These are phyloP conservation scores for Podochytrium sp. DNA, from an alignment of 192 early-diverging fungal species.

Conservation along the genomic window DNA sequence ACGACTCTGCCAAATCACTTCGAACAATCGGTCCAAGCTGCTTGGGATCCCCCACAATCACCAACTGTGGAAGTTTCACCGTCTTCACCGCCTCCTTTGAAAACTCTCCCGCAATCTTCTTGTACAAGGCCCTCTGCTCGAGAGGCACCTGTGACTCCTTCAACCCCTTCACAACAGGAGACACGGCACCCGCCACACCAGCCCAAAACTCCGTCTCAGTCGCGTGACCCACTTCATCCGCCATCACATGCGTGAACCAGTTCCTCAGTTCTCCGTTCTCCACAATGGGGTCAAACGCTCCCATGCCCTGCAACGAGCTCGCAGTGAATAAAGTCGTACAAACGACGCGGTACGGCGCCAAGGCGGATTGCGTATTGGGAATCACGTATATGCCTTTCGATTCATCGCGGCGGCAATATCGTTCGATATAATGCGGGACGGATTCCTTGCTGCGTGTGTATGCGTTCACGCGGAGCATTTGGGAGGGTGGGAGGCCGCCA, in stretches of 20 bases:
- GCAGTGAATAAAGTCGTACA: slow-evolving; percentile 10
- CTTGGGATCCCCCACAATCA: slow-evolving; percentile 27
- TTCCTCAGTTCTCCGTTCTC: background rate
- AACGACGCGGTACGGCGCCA: background rate
- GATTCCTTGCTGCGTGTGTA: background rate
- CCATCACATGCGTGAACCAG: slow-evolving; percentile 14
- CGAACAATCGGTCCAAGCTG: slow-evolving; percentile 31
- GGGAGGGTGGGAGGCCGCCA: slow-evolving; percentile 4
- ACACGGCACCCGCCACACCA: slow-evolving; percentile 12
- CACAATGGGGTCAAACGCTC: slow-evolving; percentile 9
- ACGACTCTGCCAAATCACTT: slow-evolving; percentile 4
- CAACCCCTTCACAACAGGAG: background rate
- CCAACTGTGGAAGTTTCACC: slow-evolving; percentile 5
- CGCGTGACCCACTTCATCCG: slow-evolving; percentile 34
- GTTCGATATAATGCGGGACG: slow-evolving; percentile 9
- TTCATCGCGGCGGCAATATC: background rate
- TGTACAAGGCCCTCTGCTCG: background rate
- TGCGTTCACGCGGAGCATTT: slow-evolving; percentile 26
- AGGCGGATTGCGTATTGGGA: background rate
- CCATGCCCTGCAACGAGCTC: slow-evolving; percentile 10
- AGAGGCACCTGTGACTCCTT: background rate
- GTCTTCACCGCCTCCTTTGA: too few species aligned
- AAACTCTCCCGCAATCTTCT: slow-evolving; percentile 6
- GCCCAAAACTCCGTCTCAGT: slow-evolving; percentile 35
- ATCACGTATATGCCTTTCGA: background rate